Base-by-base conservation (phyloP, 2,329 filamentous ascomycete species). In the Aspergillus spinulosporus region DNA sequence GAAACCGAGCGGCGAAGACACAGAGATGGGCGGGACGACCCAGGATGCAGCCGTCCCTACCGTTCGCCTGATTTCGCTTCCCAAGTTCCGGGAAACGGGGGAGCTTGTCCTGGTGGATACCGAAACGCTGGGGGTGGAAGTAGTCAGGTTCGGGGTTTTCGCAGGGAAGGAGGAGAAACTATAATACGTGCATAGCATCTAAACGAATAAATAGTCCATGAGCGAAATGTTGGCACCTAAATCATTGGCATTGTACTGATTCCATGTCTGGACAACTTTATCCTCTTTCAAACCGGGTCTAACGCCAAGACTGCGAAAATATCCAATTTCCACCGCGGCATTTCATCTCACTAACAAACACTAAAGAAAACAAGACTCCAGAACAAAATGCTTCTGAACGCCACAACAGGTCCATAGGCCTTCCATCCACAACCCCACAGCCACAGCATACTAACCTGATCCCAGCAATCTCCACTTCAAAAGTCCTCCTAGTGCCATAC, bases 51-150 rank as follows among this genome's bases (percentile, higher is more conserved):
- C 85, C 1, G 87, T 86, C 0, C 88, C 96, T 71, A 76, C 77
- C 14, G 88, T 96, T 6, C 82, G 91, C 42, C 77, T 97, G 3
- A 78, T 99, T n/a, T 82, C 90, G 0, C 83, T 99, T 39, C 95
- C 95, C 0, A 87, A 83, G 21, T 99, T 97, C 69, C 81, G 83
- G 1, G 80, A 88, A 61, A 92, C 88, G 0, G 88, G 87, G 14
- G 87, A 96, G 75, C 67, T 99, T 21, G 85, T 97, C 0, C 68
- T 99, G 50, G 77, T 99, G 8, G 93, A 99, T 75, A 80, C 85
- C 45, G 92, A 97, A 74, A 95, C 89, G 1, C 73, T 97, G 58
- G 89, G 92, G 46, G 86, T 89, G 1, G 87, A 92, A 63, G 78
- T 83, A 48, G 78, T 97, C 21, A 86, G 84, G 66, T 81, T 84